Conservation (phyloP, 2,329 filamentous ascomycete genomes). For the Trichoderma simmonsii region DNA sequence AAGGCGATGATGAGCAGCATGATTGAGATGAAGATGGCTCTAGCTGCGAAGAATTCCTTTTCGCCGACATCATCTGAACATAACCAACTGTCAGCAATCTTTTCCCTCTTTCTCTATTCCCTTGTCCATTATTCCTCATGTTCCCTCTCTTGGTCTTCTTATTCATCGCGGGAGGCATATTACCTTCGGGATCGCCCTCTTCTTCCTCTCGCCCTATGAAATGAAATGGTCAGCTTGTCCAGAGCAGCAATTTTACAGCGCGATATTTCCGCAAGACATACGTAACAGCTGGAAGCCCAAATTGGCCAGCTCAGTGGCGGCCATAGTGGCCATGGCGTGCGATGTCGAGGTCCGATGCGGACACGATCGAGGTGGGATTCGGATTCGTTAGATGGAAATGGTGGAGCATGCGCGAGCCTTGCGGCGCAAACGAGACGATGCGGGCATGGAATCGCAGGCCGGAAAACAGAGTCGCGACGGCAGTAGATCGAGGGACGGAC, state of each 20-base stretch:
- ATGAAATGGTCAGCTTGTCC: neutral
- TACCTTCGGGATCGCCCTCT: slow-evolving; percentile 37
- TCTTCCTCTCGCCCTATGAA: slow-evolving; percentile 25
- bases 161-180: slow-evolving; percentile 18
- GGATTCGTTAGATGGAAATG: slow-evolving; percentile 9
- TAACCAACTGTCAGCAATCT: slow-evolving; percentile 8
- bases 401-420: slow-evolving; percentile 24
- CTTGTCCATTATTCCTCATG: neutral
- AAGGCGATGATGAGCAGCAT: slow-evolving; percentile 89
- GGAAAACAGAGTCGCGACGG: neutral
- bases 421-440: slow-evolving; percentile 22
- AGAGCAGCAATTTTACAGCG: neutral
- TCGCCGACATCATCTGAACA: slow-evolving; percentile 67
- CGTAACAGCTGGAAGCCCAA: slow-evolving; percentile 34
- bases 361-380: slow-evolving; percentile 3
- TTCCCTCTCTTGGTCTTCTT: neutral
- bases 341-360: neutral
- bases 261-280: slow-evolving; percentile 22
- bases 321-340: slow-evolving; percentile 21
- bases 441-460: slow-evolving; percentile 22
- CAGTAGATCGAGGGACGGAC: neutral
- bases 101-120: neutral
- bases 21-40: slow-evolving; percentile 96
- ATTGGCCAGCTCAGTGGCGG: slow-evolving; percentile 26
- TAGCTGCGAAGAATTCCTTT: slow-evolving; percentile 93